Base-by-base conservation (phyloP, 176 grass and related monocot species). In the Rhynchospora tenuis region DNA sequence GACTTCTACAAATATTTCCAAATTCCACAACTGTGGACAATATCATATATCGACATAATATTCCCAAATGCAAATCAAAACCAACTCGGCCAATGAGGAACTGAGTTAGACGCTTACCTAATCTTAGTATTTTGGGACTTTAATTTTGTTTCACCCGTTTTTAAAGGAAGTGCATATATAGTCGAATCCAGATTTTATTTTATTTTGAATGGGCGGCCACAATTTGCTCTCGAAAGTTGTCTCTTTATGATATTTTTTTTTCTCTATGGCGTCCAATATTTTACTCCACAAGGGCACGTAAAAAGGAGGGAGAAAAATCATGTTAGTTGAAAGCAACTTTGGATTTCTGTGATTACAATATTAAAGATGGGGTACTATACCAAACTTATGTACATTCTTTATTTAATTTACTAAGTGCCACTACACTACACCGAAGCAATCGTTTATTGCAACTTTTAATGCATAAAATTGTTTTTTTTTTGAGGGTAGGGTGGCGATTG, bases 241-340 rank as follows among this genome's bases (percentile, higher is more conserved):
- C 46, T 47, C 24, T 64, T 48, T 54, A 16, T 52, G 15, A 13
- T 56, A 56, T 56, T 20, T 72, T 38, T n/a, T 42, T 64, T 64
- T 3, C n/a, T 10, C 24, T 24, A 1, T 14, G 23, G 44, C 17
- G 20, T 27, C 42, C 26, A 80, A 51, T 80, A 81, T 43, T 68
- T 60, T 81, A 51, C 20, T 46, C 12, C 8, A 42, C 29, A 81
- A 33, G 70, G 71, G 8, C 59, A 62, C 78, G 11, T 22, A 67
- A 52, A 52, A 79, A 85, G 45, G 82, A 12, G 28, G 31, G 42
- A 17, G 14, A 17, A 57, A 17, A n/a, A 64, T 67, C 1, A 77
- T 72, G 50, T 81, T 81, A 81, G 51, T 81, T 78, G 84, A 66
- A 59, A 69, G 51, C 13, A 80, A 20, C 73, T 79, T 86, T 86